A percentile compares a stretch with the other conserved stretches of the same genome.
These are phyloP conservation scores for Butyriboletus loyo DNA, from an alignment of 768 basidiomycete species.

Conservation along the genomic window DNA sequence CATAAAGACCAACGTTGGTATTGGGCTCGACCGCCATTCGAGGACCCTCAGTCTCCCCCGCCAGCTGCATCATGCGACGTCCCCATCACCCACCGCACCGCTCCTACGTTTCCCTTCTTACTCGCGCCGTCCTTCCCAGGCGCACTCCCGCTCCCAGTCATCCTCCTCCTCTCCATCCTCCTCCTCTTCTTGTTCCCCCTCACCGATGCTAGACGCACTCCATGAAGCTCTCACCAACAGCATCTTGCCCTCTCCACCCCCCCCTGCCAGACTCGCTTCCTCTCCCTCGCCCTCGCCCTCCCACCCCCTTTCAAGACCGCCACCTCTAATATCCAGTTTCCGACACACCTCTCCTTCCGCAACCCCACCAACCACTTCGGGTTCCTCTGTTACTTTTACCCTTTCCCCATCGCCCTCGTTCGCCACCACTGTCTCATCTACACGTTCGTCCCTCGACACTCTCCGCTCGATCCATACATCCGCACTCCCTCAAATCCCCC, in stretches of 20 bases:
- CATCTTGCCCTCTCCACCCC: conserved; percentile 40
- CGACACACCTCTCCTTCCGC: conserved; percentile 63
- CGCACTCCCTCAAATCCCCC: conserved; percentile 25
- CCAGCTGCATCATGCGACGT: conserved; percentile 9
- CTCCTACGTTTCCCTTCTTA: conserved; percentile 17
- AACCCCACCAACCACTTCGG: conserved; percentile 44
- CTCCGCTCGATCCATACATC: conserved; percentile 45
- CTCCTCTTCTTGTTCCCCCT: conserved; percentile 30
- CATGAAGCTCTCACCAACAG: conserved; percentile 45
- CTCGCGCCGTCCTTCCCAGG: not conserved
- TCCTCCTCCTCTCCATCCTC: conserved; percentile 1
- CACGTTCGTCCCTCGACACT: conserved; percentile 54
- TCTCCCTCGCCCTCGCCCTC: conserved; percentile 35
- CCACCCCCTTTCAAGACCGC: conserved; percentile 39
- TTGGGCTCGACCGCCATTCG: not conserved
- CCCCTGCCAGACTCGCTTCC: conserved; percentile 41
- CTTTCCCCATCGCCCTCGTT: conserved; percentile 17
- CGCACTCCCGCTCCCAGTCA: not conserved
- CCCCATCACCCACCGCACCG: conserved; percentile 8
- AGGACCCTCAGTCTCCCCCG: conserved; percentile 15
- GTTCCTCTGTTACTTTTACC: conserved; percentile 9
- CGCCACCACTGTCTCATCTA: conserved; percentile 24
- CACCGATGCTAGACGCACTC: conserved; percentile 39
- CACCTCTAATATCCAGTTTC: conserved; percentile 52
- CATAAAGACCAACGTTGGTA: not conserved